Evolutionary conservation across 2,329 filamentous ascomycete genomes (phyloP).

Genomic region (Bertia moriformis): DNA sequence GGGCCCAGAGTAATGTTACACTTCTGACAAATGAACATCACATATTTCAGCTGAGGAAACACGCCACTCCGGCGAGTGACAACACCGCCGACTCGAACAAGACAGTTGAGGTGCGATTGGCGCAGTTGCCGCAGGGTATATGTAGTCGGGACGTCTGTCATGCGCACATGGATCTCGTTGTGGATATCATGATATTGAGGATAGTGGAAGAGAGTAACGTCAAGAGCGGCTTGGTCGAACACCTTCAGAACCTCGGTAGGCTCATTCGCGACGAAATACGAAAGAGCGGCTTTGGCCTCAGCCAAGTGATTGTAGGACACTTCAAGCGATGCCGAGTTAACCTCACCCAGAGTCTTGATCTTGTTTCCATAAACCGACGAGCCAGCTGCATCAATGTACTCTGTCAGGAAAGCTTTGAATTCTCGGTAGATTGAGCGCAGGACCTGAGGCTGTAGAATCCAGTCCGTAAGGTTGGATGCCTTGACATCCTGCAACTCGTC

Average conservation of each 20-base stretch:
- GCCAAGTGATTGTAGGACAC: slow-evolving; percentile 90
- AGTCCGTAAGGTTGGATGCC: slow-evolving; percentile 81
- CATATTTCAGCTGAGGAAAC: slow-evolving; percentile 94
- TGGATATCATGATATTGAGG: slow-evolving; percentile 96
- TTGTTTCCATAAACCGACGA: slow-evolving; percentile 89
- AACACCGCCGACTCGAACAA: slow-evolving; percentile 86
- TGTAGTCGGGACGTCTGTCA: slow-evolving; percentile 83
- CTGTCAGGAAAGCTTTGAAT: slow-evolving; percentile 93
- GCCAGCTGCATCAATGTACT: slow-evolving; percentile 80
- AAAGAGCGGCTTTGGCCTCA: slow-evolving; percentile 79
- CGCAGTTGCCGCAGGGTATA: slow-evolving; percentile 91
- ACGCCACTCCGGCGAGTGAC: slow-evolving; percentile 89
- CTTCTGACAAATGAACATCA: slow-evolving; percentile 94
- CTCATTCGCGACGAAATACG: slow-evolving; percentile 90
- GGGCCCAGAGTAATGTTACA: slow-evolving; percentile 84
- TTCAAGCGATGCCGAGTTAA: slow-evolving; percentile 91
- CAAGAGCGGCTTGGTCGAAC: slow-evolving; percentile 93
- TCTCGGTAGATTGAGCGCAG: slow-evolving; percentile 88
- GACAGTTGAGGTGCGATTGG: slow-evolving; percentile 87
- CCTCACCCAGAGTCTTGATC: slow-evolving; percentile 86
- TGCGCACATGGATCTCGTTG: slow-evolving; percentile 91
- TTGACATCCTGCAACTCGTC: slow-evolving; percentile 89
- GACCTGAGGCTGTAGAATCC: slow-evolving; percentile 80
- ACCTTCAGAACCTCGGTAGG: slow-evolving; percentile 90
- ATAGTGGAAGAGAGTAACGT: slow-evolving; percentile 88